phyloP scores from a whole-genome alignment of 2,329 filamentous ascomycete species.

The Geosmithia putterillii region DNA sequence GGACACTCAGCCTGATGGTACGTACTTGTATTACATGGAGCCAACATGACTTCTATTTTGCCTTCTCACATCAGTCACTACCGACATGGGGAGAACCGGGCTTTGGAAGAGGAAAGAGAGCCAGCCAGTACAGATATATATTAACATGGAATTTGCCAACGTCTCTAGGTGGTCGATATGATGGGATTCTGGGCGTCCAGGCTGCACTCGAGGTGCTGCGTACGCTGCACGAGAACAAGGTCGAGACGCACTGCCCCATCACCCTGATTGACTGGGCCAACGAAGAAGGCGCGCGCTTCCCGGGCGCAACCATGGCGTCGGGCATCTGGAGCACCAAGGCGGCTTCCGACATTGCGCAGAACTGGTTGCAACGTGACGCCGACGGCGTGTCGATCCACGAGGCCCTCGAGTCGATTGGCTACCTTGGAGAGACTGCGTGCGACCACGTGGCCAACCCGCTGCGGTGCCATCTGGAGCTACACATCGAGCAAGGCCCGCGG shows the following conservation, averaged over 20 bases:
- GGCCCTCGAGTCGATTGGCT: conserved; percentile 36
- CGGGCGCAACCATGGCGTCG: conserved; percentile 60
- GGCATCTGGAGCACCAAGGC: conserved; percentile 68
- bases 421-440: conserved; percentile 38
- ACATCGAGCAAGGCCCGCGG: conserved; percentile 47
- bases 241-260: conserved; percentile 59
- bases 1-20: conserved; percentile 54
- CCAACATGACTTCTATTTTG: too few species aligned
- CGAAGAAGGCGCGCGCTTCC: conserved; percentile 73
- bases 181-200: conserved; percentile 64
- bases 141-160: too few species aligned
- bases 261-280: conserved; percentile 74
- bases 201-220: conserved; percentile 63
- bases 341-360: conserved; percentile 46
- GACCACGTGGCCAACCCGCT: conserved; percentile 32
- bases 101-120: too few species aligned
- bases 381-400: conserved; percentile 4
- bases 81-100: too few species aligned
- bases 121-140: too few species aligned
- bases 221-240: conserved; percentile 51
- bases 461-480: conserved; percentile 59
- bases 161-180: conserved; percentile 56
- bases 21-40: too few species aligned
- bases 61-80: too few species aligned
- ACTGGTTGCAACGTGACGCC: too few species aligned